Base-by-base conservation (phyloP, 176 grass and related monocot species). In the Aegilops tauschii region DNA sequence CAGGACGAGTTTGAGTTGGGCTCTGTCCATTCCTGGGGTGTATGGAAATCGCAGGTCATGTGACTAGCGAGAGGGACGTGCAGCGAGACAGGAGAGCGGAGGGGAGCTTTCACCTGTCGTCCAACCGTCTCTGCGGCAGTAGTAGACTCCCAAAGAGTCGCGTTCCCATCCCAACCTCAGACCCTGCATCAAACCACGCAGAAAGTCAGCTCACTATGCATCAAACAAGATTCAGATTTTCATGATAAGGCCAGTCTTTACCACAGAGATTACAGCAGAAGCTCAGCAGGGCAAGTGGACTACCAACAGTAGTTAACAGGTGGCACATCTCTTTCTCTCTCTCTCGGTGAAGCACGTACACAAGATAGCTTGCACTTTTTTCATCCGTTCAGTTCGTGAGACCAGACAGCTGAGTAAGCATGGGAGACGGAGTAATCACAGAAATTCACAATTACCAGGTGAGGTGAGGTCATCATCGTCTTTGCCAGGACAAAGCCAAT, bases 381-480 rank as follows among this genome's bases (percentile, higher is more conserved):
- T 68, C 83, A 85, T 63, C 9, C 27, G 59, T 59, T 28, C 35
- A 40, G 69, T 58, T 58, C 18, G 54, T 21, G 37, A 34, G 68
- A 11, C 70, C 42, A 6, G n/a, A 36, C 18, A 47, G 9, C 56
- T 30, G 20, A 88, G 64, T 20, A 28, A 27, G 29, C 61, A 52
- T 52, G 28, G 63, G 47, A 9, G 7, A 8, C 6, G 52, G 12
- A 8, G 21, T 85, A 88, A 88, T 91, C 86, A 91, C 86, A 88
- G 77, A 80, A 82, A 85, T 85, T 88, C 90, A 91, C 86, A 91
- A 88, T 90, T 90, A 81, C 82, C 6, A 9, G 64, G 49, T 44
- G 65, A 35, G 44, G 65, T 82, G 86, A 85, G 85, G 70, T 77
- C 81, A 25, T 18, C 49, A 9, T 78, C 40, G 10, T 85, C 82